These are phyloP conservation scores for Gaertneriomyces semiglobifer DNA, from an alignment of 192 early-diverging fungal genomes.

Conservation along the genomic window DNA sequence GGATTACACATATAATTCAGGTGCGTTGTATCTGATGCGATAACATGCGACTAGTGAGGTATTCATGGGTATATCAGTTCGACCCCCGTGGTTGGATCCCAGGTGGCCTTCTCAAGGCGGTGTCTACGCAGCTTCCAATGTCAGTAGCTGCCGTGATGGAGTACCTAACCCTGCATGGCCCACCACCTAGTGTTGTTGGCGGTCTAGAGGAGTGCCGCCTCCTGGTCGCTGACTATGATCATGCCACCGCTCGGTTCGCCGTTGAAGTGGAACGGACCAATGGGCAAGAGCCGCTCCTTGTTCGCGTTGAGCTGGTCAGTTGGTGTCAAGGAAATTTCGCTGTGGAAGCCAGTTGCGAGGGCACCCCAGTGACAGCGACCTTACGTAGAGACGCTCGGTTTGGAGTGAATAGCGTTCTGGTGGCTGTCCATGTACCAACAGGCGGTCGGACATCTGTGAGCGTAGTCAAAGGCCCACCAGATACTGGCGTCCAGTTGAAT, in stretches of 20 bases:
- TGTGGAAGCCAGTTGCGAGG: background rate
- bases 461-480: slow-evolving; percentile 9
- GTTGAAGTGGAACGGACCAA: too few relatives aligned
- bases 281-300: too few relatives aligned
- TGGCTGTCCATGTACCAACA: background rate
- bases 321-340: slow-evolving; percentile 11
- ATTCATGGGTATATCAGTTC: slow-evolving; percentile 10
- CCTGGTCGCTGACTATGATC: background rate
- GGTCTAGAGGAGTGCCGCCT: slow-evolving; percentile 2
- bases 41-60: background rate
- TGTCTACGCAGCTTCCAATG: slow-evolving; percentile 26
- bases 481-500: slow-evolving; percentile 13
- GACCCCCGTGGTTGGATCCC: slow-evolving; percentile 28
- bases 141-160: slow-evolving; percentile 20
- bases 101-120: slow-evolving; percentile 14
- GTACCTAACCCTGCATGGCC: slow-evolving; percentile 8
- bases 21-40: background rate
- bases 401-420: too few relatives aligned
- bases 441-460: slow-evolving; percentile 1
- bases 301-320: slow-evolving; percentile 14
- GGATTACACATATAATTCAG: slow-evolving; percentile 26
- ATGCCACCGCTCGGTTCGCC: background rate
- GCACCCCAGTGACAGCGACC: too few relatives aligned
- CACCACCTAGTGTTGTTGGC: slow-evolving; percentile 14
- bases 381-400: too few relatives aligned